Evolutionary conservation across 345 rosid genomes (phyloP).

Genomic region (Eucalyptus tenuipes): DNA sequence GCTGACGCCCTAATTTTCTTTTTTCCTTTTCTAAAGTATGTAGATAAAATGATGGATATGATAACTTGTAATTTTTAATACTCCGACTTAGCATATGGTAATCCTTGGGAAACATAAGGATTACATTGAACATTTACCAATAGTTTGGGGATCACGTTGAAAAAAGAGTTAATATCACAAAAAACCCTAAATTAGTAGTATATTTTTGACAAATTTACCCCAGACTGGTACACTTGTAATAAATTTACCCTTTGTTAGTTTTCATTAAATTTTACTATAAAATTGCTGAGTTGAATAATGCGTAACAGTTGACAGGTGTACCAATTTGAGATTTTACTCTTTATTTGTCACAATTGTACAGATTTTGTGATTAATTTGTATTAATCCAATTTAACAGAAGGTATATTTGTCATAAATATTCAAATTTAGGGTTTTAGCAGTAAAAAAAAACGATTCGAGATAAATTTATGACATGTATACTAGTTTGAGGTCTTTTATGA

Average conservation of each 20-base stretch:
- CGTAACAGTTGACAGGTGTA: rapidly evolving
- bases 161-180: not conserved
- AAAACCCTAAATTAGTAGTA: no score
- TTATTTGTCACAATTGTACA: no score
- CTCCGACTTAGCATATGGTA: not conserved
- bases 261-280: no score
- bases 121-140: not conserved
- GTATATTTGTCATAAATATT: no score
- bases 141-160: rapidly evolving
- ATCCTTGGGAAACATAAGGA: rapidly evolving
- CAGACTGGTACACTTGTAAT: rapidly evolving
- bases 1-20: rapidly evolving
- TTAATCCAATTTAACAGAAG: rapidly evolving
- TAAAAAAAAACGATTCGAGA: rapidly evolving
- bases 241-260: no score
- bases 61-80: not conserved
- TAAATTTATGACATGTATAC: no score
- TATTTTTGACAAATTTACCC: no score
- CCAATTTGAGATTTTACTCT: no score
- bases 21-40: not conserved
- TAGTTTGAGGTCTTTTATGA: no score
- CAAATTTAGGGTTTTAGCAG: no score
- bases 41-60: not conserved
- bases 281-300: no score
- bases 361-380: no score